Evolutionary conservation across 2,329 filamentous ascomycete species (phyloP).

Genomic region (Alternaria arbusti): DNA sequence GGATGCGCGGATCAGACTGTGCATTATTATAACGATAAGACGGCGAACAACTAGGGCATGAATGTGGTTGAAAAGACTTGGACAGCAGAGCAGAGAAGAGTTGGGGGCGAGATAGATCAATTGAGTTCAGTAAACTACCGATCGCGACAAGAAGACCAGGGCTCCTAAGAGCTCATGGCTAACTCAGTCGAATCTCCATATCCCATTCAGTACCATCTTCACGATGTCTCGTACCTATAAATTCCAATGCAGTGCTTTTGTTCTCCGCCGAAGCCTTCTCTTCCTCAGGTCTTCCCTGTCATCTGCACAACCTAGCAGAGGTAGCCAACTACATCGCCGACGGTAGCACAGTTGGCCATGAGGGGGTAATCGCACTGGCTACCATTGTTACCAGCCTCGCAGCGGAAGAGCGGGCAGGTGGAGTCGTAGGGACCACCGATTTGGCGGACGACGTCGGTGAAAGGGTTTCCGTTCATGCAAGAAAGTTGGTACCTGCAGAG

Average conservation of each 20-base stretch:
- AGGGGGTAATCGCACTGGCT: background rate
- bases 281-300: background rate
- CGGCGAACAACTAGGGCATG: slow-evolving; percentile 30
- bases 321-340: background rate
- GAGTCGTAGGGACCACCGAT: background rate
- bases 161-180: background rate
- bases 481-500: background rate
- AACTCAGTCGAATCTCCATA: too few species aligned
- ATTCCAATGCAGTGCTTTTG: background rate
- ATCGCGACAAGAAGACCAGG: background rate
- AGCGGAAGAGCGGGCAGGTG: background rate
- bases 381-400: background rate
- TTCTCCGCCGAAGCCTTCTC: background rate
- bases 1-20: slow-evolving; percentile 66
- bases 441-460: background rate
- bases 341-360: background rate
- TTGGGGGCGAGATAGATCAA: background rate
- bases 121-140: background rate
- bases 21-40: slow-evolving; percentile 49
- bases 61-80: background rate
- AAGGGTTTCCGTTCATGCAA: background rate
- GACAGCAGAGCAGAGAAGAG: background rate
- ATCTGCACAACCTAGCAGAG: background rate
- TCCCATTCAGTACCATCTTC: background rate
- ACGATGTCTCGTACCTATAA: too few species aligned